A percentile compares a stretch with the other conserved stretches of the same genome.
Evolutionary conservation across 2,329 filamentous ascomycete species (phyloP).

Genomic region (Sclerotiophoma versabilis): DNA sequence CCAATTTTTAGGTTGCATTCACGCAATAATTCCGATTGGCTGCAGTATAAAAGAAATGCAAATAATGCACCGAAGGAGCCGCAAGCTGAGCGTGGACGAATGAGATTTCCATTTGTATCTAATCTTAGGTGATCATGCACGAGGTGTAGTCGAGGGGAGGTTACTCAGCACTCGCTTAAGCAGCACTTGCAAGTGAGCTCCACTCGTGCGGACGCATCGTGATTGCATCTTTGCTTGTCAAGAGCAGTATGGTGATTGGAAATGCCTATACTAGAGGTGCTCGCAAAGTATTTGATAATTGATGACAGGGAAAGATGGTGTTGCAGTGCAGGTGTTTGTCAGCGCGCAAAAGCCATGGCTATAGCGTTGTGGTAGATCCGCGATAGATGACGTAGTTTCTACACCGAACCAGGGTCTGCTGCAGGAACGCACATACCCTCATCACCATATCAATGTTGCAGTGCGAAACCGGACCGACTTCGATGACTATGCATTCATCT

Average conservation of each 20-base stretch:
- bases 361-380: neutral
- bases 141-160: conserved; percentile 28
- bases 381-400: conserved; percentile 10
- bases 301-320: conserved; percentile 28
- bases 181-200: conserved; percentile 18
- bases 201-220: conserved; percentile 18
- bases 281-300: conserved; percentile 9
- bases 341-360: conserved; percentile 23
- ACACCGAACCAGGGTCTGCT: conserved; percentile 16
- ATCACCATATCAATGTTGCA: conserved; percentile 15
- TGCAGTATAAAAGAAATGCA: neutral
- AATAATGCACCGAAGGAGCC: neutral
- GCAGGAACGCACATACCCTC: conserved; percentile 22
- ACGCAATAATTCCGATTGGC: conserved; percentile 3
- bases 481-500: neutral
- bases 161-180: conserved; percentile 44
- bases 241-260: neutral
- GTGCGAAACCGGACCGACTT: conserved; percentile 7
- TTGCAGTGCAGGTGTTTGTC: conserved; percentile 38
- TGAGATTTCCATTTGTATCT: conserved; percentile 29
- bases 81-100: conserved; percentile 26
- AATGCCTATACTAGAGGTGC: neutral
- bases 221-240: neutral
- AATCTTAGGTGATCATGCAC: conserved; percentile 45
- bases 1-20: neutral